Evolutionary conservation across 139 green algal species (phyloP), one percentile per base, ranked within the genome.

Genomic region (Pseudopediastrum boryanum): DNA sequence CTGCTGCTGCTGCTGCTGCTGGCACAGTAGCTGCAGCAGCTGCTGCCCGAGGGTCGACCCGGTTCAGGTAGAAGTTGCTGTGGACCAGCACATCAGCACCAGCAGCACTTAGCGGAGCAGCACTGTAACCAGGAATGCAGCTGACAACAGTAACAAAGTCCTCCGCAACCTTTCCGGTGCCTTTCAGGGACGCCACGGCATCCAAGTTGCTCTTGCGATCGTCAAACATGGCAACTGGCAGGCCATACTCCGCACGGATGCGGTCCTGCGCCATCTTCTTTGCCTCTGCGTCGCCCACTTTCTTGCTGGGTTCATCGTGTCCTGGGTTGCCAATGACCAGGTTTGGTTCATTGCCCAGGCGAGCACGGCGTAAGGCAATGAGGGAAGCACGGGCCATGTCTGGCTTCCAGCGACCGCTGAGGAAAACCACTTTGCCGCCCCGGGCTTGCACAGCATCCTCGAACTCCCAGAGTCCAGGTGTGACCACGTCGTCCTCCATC

Each of bases 161-260:
- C 12, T 23, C 58, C 12, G 58, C 58, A 27, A 66, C 58, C 1
- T 66, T 66, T 27, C 23, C 58, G 21, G 19, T 58, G 23, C 58
- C 58, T 29, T 27, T 66, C 27, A 66, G 58, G 19, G 58, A 66
- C 2, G 58, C 58, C 58, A 66, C 58, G 10, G 58, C 58, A 21
- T 66, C 58, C 58, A 66, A 21, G 58, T 66, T 66, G 58, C 58
- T 66, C 23, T 66, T 66, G 58, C 58, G 58, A 29, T 66, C 58
- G 58, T 66, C 58, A 66, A 66, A 66, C 58, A 66, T 66, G 58
- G 58, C 58, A 21, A 66, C 58, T 16, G 58, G 58, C 23, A 66
- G 58, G 10, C 58, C 58, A 21, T 66, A 66, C 19, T 16, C 36
- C 12, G 19, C 23, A 27, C 19, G 58, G 23, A 66, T 66, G 12